phyloP scores from a whole-genome alignment of 2,329 filamentous ascomycete genomes.

The Penicillium brevicompactum region DNA sequence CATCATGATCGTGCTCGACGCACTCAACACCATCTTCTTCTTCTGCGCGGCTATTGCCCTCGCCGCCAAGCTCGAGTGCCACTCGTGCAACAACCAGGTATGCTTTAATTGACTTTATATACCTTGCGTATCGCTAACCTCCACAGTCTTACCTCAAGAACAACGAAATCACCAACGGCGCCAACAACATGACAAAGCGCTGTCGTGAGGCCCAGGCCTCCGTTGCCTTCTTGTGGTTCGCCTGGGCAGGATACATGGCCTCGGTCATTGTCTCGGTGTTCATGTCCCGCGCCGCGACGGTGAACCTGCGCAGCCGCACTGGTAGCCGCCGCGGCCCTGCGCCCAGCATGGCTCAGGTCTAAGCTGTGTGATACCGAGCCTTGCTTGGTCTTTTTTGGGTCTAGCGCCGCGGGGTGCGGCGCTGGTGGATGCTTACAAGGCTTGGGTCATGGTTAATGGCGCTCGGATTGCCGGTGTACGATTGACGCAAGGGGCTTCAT shows the following conservation, averaged over 20 bases:
- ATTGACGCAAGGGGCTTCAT: background rate
- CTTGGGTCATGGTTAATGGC: background rate
- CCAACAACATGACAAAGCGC: conserved; percentile 38
- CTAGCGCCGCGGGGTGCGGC: background rate
- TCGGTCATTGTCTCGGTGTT: conserved; percentile 46
- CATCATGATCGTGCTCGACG: conserved; percentile 48
- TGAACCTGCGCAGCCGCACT: conserved; percentile 37
- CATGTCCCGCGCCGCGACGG: conserved; percentile 33
- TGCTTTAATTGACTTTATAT: conserved; percentile 15
- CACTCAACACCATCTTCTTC: conserved; percentile 52
- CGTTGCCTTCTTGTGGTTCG: conserved; percentile 56
- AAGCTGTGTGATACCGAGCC: conserved; percentile 13
- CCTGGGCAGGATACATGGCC: conserved; percentile 47
- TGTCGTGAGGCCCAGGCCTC: conserved; percentile 56
- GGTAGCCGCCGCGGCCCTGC: conserved; percentile 36
- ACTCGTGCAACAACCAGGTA: conserved; percentile 51
- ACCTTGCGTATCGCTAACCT: conserved; percentile 2
- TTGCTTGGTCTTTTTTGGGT: too few relatives aligned
- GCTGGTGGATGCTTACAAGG: background rate
- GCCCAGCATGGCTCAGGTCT: conserved; percentile 50
- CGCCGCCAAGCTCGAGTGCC: conserved; percentile 47
- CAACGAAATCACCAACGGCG: conserved; percentile 51
- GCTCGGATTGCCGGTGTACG: background rate
- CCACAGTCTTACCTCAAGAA: conserved; percentile 40
- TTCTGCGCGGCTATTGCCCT: conserved; percentile 52